Evolutionary conservation across 1,139 yeast genomes (phyloP).

Genomic region (Schizosaccharomyces versatilis): DNA sequence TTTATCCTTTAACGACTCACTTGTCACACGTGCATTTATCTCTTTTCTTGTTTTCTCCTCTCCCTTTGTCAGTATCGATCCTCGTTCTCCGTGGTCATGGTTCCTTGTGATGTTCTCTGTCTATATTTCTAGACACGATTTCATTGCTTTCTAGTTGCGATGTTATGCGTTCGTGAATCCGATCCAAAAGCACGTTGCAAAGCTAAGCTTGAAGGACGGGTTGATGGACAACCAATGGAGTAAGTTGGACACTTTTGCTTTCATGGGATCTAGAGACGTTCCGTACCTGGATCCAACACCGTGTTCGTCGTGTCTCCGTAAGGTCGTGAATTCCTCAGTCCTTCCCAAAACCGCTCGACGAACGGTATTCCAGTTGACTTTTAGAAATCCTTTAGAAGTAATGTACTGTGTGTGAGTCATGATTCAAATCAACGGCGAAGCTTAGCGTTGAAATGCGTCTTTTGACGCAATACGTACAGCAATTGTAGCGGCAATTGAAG

Average conservation of each 20-base stretch:
- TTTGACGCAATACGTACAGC: background rate
- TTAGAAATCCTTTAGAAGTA: background rate
- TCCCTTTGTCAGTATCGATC: too few species aligned
- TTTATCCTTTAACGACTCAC: too few species aligned
- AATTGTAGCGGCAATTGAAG: background rate
- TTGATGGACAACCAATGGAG: background rate
- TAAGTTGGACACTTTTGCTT: background rate
- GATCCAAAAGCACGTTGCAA: background rate
- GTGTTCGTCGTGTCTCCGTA: background rate
- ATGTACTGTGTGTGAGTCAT: background rate
- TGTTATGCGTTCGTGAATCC: background rate
- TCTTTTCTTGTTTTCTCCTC: too few species aligned
- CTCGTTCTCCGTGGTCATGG: too few species aligned
- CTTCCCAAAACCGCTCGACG: background rate
- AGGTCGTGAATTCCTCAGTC: background rate
- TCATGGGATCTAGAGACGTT: background rate
- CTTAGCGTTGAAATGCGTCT: too few species aligned
- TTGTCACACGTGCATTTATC: too few species aligned
- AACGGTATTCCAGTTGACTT: background rate
- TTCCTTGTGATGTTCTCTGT: too few species aligned
- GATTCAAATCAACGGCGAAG: too few species aligned
- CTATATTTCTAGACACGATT: too few species aligned
- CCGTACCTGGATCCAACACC: background rate
- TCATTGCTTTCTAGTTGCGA: too few species aligned
- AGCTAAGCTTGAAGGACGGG: background rate